Conservation (phyloP, 2,329 filamentous ascomycete genomes). For the Penicillium brasilianum region DNA sequence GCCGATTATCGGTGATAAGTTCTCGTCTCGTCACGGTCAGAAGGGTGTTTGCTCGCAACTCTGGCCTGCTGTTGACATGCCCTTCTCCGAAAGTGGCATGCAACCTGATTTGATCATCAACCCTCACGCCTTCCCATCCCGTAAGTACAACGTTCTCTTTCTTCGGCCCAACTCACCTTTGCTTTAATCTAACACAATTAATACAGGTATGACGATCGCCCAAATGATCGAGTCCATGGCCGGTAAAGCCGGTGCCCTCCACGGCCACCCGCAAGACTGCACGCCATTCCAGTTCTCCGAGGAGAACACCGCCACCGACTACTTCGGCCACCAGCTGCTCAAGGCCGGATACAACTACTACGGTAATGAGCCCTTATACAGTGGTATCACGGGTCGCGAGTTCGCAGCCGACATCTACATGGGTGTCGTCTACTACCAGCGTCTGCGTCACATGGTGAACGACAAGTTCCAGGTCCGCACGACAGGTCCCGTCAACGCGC, state of each 20-base stretch:
- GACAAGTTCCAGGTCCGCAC: conserved; percentile 99
- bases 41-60: conserved; percentile 97
- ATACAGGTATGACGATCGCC: conserved; percentile 84
- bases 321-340: conserved; percentile 93
- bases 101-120: conserved; percentile 99
- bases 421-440: conserved; percentile 97
- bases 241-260: conserved; percentile 90
- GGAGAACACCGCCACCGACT: conserved; percentile 87
- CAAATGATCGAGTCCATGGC: conserved; percentile 99
- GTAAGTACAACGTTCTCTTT: conserved; percentile 46
- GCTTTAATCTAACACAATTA: conserved; percentile 11
- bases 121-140: conserved; percentile 97
- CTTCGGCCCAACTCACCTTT: background rate
- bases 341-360: conserved; percentile 97
- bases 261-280: conserved; percentile 93
- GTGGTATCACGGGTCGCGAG: conserved; percentile 92
- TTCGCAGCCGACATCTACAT: conserved; percentile 95
- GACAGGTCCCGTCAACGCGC: conserved; percentile 85
- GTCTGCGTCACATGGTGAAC: conserved; percentile 98
- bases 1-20: conserved; percentile 96
- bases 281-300: conserved; percentile 96
- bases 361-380: conserved; percentile 99
- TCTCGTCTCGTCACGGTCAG: conserved; percentile 96
- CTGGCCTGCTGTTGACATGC: conserved; percentile 93
- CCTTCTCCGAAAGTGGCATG: conserved; percentile 94